These are phyloP conservation scores for Pelagophyceae sp. DNA, from an alignment of 352 stramenopile species.

Conservation along the genomic window DNA sequence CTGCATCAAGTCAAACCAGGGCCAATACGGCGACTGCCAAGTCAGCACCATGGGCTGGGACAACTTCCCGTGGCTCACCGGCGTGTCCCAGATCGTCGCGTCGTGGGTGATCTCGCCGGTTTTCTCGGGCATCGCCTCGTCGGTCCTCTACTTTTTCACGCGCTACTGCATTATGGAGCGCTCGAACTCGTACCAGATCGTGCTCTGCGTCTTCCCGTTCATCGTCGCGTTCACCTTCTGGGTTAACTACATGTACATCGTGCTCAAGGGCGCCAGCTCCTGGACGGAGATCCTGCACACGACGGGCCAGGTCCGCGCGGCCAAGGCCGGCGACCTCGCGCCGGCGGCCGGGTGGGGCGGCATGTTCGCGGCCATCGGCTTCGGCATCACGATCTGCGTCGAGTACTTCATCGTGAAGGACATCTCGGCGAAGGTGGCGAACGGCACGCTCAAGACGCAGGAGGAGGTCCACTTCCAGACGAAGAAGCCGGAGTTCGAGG, in stretches of 20 bases:
- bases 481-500: no score
- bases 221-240: no score
- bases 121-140: conserved; percentile 42
- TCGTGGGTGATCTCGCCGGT: conserved; percentile 60
- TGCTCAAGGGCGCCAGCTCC: conserved; percentile 13
- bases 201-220: conserved; percentile 40
- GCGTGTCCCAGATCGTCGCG: conserved; percentile 49
- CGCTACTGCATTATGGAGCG: conserved; percentile 46
- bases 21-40: no score
- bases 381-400: background rate
- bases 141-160: conserved; percentile 52
- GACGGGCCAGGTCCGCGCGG: background rate
- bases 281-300: background rate
- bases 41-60: no score
- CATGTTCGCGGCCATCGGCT: background rate
- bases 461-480: background rate
- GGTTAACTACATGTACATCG: conserved; percentile 39
- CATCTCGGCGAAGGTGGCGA: background rate
- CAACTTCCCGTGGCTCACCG: no score
- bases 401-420: no score
- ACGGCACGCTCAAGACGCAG: no score
- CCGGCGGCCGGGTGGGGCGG: background rate
- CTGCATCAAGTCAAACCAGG: no score
- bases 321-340: conserved; percentile 17
- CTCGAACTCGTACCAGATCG: conserved; percentile 37